These are phyloP conservation scores for Harrya chromipes DNA, from an alignment of 768 basidiomycete genomes.

Conservation along the genomic window DNA sequence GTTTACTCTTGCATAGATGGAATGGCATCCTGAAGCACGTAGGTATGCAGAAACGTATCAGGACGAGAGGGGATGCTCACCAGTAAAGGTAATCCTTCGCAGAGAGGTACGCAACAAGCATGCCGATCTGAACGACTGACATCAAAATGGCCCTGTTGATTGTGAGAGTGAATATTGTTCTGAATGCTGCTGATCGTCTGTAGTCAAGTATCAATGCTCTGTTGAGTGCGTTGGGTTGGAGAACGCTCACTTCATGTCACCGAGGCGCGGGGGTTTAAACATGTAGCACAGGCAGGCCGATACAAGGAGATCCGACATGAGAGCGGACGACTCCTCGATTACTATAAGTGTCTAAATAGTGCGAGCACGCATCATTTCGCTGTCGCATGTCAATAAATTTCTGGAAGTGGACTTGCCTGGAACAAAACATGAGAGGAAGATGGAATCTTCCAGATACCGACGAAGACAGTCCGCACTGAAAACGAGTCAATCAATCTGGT, in stretches of 20 bases:
- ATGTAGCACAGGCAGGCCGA: slow-evolving; percentile 14
- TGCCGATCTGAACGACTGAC: slow-evolving; percentile 16
- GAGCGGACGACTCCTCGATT: slow-evolving; percentile 13
- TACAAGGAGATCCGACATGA: slow-evolving; percentile 14
- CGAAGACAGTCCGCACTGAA: slow-evolving; percentile 11
- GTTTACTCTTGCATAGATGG: slow-evolving; percentile 23
- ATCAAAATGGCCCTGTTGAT: slow-evolving; percentile 20
- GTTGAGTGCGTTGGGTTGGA: not conserved
- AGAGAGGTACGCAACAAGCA: slow-evolving; percentile 12
- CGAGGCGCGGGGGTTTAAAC: slow-evolving; percentile 5
- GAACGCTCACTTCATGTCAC: slow-evolving; percentile 4
- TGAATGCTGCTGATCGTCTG: slow-evolving; percentile 14
- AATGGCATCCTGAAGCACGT: slow-evolving; percentile 18
- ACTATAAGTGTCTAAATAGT: slow-evolving; percentile 5
- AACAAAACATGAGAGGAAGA: slow-evolving; percentile 3
- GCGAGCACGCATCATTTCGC: not conserved
- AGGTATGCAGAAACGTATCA: not conserved
- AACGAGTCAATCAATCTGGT: slow-evolving; percentile 1
- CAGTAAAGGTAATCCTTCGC: slow-evolving; percentile 17
- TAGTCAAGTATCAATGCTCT: not conserved
- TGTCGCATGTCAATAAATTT: not conserved
- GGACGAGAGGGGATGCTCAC: not conserved
- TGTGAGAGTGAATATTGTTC: slow-evolving; percentile 14
- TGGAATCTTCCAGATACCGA: slow-evolving; percentile 6
- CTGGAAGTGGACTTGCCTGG: slow-evolving; percentile 8